Conservation (phyloP, 2,329 filamentous ascomycete genomes). For the Fusarium mundagurra region DNA sequence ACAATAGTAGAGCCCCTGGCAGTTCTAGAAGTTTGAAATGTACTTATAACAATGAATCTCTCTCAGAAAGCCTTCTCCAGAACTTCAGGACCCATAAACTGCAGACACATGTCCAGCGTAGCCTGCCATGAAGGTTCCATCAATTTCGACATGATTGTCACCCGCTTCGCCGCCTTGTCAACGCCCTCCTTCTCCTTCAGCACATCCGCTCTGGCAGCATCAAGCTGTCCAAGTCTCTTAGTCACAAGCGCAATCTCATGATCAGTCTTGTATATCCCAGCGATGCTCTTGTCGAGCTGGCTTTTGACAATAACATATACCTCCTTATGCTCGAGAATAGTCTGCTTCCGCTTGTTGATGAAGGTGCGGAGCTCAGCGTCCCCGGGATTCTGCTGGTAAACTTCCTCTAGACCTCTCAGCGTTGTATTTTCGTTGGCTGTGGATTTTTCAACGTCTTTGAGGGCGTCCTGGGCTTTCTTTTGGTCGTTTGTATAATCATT, state of each 20-base stretch:
- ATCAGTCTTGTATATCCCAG: background rate
- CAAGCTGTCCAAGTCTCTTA: background rate
- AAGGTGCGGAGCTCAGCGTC: background rate
- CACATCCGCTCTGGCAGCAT: background rate
- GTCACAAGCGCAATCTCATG: background rate
- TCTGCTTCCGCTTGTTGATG: background rate
- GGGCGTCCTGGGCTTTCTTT: background rate
- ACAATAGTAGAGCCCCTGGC: too few relatives aligned
- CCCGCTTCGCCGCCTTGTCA: background rate
- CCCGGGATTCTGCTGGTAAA: background rate
- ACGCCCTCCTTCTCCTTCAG: background rate
- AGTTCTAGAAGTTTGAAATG: too few relatives aligned
- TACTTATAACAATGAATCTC: background rate
- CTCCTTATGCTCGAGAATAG: background rate
- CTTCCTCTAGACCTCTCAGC: background rate
- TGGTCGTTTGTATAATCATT: background rate
- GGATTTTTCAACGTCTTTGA: background rate
- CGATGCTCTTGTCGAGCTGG: background rate
- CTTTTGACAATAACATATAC: background rate
- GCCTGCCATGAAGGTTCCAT: background rate
- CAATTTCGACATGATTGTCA: background rate
- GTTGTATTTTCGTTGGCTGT: background rate
- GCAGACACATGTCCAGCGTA: background rate
- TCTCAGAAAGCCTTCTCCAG: background rate
- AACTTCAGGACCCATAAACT: background rate